phyloP scores from a whole-genome alignment of 163 green algal genomes.

The Chlorella variabilis region DNA sequence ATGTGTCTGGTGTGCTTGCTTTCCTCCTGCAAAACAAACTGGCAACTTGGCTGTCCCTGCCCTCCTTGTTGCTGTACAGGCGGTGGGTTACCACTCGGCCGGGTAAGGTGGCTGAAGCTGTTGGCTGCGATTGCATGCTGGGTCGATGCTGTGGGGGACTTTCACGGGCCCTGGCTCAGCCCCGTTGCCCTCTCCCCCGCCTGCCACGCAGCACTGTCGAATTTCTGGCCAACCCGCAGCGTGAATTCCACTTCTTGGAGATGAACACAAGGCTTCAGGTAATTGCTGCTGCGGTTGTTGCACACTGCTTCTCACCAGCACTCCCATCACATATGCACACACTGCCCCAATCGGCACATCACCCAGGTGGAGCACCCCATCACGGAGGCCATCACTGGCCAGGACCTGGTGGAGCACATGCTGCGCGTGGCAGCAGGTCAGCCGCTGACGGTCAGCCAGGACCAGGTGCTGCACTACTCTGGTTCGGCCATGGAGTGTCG shows the following conservation, averaged over 20 bases:
- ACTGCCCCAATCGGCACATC: background rate
- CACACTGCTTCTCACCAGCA: no score
- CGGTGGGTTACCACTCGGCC: constrained; percentile 61
- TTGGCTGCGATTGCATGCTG: no score
- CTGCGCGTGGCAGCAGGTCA: constrained; percentile 48
- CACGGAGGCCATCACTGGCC: constrained; percentile 54
- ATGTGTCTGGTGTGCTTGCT: background rate
- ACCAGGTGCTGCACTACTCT: constrained; percentile 36
- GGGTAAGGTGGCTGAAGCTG: constrained; percentile 20
- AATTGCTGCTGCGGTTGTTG: no score
- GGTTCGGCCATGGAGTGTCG: constrained; percentile 89
- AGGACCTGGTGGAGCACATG: constrained; percentile 63
- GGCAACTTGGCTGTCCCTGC: no score
- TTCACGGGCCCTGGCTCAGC: no score
- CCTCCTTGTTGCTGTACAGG: background rate
- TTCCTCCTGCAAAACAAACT: no score
- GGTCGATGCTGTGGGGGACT: no score
- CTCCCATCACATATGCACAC: background rate
- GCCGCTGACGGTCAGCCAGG: constrained; percentile 39
- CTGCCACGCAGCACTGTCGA: constrained; percentile 40
- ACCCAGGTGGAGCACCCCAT: constrained; percentile 62
- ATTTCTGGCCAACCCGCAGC: constrained; percentile 52
- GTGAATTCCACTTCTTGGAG: constrained; percentile 58
- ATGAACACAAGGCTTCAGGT: constrained; percentile 63
- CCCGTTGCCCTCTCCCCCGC: no score